Percentiles rank a stretch among this genome's conserved stretches.
These are phyloP conservation scores for Isabelozyma gotoi DNA, from an alignment of 805 yeast genomes.

Conservation along the genomic window DNA sequence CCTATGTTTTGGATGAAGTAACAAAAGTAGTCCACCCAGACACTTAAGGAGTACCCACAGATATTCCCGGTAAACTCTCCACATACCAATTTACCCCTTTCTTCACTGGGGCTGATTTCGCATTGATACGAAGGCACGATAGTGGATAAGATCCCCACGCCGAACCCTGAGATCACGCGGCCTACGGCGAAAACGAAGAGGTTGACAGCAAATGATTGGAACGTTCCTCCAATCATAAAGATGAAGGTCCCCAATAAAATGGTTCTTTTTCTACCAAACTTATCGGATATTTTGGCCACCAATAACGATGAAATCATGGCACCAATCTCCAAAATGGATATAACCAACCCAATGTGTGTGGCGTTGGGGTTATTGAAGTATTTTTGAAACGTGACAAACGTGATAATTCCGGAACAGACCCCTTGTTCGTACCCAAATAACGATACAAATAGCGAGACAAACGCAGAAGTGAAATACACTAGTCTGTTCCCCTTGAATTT, in stretches of 20 bases:
- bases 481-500: constrained; percentile 38
- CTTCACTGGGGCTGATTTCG: constrained; percentile 84
- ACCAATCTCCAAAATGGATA: constrained; percentile 85
- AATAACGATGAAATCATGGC: constrained; percentile 78
- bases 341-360: constrained; percentile 78
- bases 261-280: constrained; percentile 74
- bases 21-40: constrained; percentile 84
- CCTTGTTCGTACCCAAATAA: constrained; percentile 58
- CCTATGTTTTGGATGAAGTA: constrained; percentile 59
- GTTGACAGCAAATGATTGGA: constrained; percentile 63
- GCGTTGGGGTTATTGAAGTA: constrained; percentile 76
- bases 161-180: constrained; percentile 77
- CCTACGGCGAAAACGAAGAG: constrained; percentile 66
- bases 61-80: constrained; percentile 88
- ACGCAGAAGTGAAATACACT: constrained; percentile 45
- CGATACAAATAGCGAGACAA: constrained; percentile 43
- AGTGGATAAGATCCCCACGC: constrained; percentile 81
- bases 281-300: constrained; percentile 77
- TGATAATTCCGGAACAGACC: constrained; percentile 83
- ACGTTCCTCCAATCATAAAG: constrained; percentile 74
- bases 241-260: constrained; percentile 77
- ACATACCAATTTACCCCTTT: constrained; percentile 81
- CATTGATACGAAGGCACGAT: constrained; percentile 87
- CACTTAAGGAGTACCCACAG: constrained; percentile 75
- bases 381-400: constrained; percentile 65